phyloP scores from a whole-genome alignment of 768 basidiomycete genomes.

The Lyophyllum atratum region DNA sequence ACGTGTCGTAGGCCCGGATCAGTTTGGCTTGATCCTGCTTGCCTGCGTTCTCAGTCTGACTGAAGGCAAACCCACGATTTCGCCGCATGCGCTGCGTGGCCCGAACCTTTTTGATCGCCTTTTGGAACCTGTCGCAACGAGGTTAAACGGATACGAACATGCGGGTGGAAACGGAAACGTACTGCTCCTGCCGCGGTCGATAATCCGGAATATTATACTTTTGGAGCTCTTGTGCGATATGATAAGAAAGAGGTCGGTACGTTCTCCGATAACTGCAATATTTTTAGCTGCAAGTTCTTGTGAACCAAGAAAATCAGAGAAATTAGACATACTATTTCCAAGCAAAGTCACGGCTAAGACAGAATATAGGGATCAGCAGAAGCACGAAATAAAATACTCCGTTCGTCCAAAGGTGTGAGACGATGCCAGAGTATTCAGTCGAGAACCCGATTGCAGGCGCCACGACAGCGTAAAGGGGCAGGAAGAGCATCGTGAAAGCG shows the following conservation, averaged over 20 bases:
- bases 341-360: constrained; percentile 83
- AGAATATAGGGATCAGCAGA: constrained; percentile 80
- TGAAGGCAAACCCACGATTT: constrained; percentile 97
- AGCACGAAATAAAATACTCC: constrained; percentile 89
- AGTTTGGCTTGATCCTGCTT: constrained; percentile 86
- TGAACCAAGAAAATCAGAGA: constrained; percentile 8
- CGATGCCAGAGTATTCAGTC: constrained; percentile 85
- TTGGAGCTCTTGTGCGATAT: constrained; percentile 98
- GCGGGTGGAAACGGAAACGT: constrained; percentile 28
- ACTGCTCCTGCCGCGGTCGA: constrained; percentile 97
- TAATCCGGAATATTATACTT: constrained; percentile 98
- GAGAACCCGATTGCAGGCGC: constrained; percentile 90
- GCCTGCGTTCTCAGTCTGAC: constrained; percentile 86
- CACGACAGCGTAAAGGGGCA: constrained; percentile 87
- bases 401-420: constrained; percentile 87
- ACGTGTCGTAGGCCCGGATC: constrained; percentile 88
- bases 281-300: constrained; percentile 6
- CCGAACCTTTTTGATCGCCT: constrained; percentile 99
- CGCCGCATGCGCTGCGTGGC: constrained; percentile 96
- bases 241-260: constrained; percentile 90
- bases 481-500: constrained; percentile 92
- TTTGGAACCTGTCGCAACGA: constrained; percentile 73
- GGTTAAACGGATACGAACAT: constrained; percentile 4
- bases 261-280: constrained; percentile 80
- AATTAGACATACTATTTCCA: constrained; percentile 90